Conservation (phyloP, 179 eudicot genomes). For the Silene coronaria region DNA sequence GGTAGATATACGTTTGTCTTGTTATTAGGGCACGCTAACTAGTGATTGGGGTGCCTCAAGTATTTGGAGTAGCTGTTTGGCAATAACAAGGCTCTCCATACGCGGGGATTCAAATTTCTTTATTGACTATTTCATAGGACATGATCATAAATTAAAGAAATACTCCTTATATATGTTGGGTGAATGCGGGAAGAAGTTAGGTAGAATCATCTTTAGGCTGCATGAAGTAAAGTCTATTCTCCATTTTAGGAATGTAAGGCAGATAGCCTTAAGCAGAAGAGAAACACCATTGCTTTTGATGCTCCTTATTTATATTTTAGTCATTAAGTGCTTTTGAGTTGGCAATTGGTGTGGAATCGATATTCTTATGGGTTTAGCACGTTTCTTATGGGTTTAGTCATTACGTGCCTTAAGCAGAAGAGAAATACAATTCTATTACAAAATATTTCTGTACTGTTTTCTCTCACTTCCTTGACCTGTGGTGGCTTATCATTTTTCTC, state of each 20-base stretch:
- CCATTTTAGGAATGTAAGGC: background rate
- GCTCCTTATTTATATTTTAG: background rate
- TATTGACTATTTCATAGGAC: background rate
- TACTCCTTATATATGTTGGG: background rate
- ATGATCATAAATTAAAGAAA: background rate
- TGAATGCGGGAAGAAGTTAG: background rate
- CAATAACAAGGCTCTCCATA: background rate
- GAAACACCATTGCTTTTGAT: background rate
- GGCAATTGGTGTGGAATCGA: background rate
- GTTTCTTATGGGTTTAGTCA: background rate
- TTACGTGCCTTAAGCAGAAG: no score
- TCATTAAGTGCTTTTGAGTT: background rate
- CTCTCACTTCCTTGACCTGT: background rate
- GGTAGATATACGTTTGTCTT: conserved; percentile 33
- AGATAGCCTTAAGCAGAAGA: background rate
- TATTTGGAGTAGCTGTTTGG: background rate
- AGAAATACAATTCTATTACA: background rate
- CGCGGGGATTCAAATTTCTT: background rate
- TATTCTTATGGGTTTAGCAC: background rate
- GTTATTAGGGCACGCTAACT: background rate
- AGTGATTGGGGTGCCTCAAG: background rate
- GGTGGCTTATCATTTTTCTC: conserved; percentile 12
- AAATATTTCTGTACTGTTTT: background rate
- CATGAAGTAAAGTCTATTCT: background rate
- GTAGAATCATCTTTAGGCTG: background rate